A percentile compares a stretch with the other conserved stretches of the same genome.
Conservation (phyloP, 495 filamentous ascomycete species). For the Aspergillus haitiensis region DNA sequence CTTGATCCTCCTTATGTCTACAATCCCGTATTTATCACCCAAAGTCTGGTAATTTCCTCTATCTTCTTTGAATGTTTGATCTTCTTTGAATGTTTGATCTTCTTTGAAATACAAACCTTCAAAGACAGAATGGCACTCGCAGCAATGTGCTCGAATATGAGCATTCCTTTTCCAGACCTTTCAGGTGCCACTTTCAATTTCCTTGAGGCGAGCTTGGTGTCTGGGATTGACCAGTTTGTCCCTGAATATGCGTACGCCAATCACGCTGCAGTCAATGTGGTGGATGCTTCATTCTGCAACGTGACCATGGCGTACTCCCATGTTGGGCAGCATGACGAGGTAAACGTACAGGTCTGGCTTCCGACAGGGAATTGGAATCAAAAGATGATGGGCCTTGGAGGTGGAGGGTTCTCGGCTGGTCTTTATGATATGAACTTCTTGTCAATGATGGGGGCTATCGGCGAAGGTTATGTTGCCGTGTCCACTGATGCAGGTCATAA, state of each 20-base stretch:
- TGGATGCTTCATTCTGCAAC: slow-evolving; percentile 38
- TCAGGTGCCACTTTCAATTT: slow-evolving; percentile 4
- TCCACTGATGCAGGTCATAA: slow-evolving; percentile 45
- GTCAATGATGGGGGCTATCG: slow-evolving; percentile 27
- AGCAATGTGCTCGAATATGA: slow-evolving; percentile 2
- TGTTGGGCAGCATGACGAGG: slow-evolving; percentile 35
- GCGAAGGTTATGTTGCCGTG: slow-evolving; percentile 40
- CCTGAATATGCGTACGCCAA: slow-evolving; percentile 13
- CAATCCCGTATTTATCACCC: too few species aligned
- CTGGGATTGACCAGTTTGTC: not conserved
- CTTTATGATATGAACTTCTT: slow-evolving; percentile 25
- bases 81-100: too few species aligned
- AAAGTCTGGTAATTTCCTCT: too few species aligned
- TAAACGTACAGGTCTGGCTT: slow-evolving; percentile 41
- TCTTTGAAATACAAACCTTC: too few species aligned
- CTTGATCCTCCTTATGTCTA: too few species aligned
- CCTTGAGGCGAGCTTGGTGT: not conserved
- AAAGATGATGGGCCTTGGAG: slow-evolving; percentile 42
- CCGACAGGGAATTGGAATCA: slow-evolving; percentile 43
- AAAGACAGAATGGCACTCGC: not conserved
- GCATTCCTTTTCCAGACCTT: slow-evolving; percentile 6
- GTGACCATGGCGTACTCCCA: slow-evolving; percentile 46
- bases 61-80: too few species aligned
- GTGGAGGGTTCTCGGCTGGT: slow-evolving; percentile 40
- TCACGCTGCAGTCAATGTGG: slow-evolving; percentile 12